phyloP scores from a whole-genome alignment of 139 green algal genomes.

The Chlorella sp. region DNA sequence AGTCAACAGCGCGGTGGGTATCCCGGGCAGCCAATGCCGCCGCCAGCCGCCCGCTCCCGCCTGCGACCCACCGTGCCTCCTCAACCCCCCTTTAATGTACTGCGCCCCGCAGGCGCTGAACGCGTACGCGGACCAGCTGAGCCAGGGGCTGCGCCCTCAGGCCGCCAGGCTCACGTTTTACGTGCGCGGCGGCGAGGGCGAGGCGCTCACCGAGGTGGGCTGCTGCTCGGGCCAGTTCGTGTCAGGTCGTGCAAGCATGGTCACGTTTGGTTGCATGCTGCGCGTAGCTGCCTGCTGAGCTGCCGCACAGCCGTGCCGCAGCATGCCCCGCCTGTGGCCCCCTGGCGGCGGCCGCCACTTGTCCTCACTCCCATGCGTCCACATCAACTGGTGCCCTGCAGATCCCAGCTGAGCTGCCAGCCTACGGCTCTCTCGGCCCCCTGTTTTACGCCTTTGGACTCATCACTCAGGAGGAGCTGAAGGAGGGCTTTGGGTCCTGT shows the following conservation, averaged over 20 bases:
- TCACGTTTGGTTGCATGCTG: background rate
- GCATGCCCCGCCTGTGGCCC: background rate
- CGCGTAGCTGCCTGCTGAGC: background rate
- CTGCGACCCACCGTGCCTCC: background rate
- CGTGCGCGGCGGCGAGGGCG: slow-evolving; percentile 20
- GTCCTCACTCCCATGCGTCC: background rate
- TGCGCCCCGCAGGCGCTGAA: slow-evolving; percentile 71
- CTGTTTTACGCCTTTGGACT: slow-evolving; percentile 88
- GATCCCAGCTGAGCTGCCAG: slow-evolving; percentile 62
- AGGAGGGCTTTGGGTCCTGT: slow-evolving; percentile 29
- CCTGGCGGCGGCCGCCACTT: background rate
- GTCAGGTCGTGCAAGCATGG: background rate
- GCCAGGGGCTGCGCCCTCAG: slow-evolving; percentile 38
- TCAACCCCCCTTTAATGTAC: background rate
- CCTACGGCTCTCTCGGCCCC: slow-evolving; percentile 74
- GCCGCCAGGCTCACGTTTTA: slow-evolving; percentile 41
- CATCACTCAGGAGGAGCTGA: slow-evolving; percentile 77
- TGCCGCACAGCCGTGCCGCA: background rate
- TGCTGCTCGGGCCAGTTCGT: too few relatives aligned
- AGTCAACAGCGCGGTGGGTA: too few relatives aligned
- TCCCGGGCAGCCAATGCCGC: too few relatives aligned
- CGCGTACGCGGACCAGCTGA: slow-evolving; percentile 78
- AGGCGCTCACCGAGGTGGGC: slow-evolving; percentile 44
- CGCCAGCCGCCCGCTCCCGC: background rate
- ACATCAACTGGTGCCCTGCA: background rate